Base-by-base conservation (phyloP, 768 basidiomycete genomes). In the Macrolepiota fuliginosa region DNA sequence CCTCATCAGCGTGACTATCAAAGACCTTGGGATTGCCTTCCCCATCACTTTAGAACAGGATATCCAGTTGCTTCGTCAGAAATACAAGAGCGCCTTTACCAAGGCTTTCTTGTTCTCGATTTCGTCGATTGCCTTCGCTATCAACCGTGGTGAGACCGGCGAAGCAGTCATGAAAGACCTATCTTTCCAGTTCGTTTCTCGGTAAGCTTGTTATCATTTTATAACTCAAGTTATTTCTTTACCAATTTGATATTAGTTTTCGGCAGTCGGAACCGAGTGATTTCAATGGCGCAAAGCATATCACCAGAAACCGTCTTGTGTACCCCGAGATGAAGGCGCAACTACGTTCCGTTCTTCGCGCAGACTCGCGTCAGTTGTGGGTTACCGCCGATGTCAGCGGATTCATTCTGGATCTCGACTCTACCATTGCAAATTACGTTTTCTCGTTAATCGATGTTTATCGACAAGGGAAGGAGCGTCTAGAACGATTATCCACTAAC, bases 101-200 rank as follows among this genome's bases (percentile, higher is more conserved):
- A 85, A 87, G 7, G 96, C 96, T 0, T 92, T 98, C 74, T 74
- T 98, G 24, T 89, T 95, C 68, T 90, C 94, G 1, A 85, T 97
- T 58, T 83, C 84, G 62, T 84, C 87, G 0, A 79, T 97, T 57
- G 77, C 79, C 54, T 96, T 97, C 71, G 80, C 77, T 39, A 85
- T 89, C 7, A 81, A 89, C 65, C 84, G 84, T 25, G 91, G 89
- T 27, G 90, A 94, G 69, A 89, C 86, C 19, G 94, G 95, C 4
- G 81, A 88, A 69, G 89, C 89, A 49, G 78, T 77, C 9, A 88
- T 97, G 72, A 78, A 81, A 56, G 81, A 83, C 9, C 81, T 96
- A 63, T 89, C 89, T 12, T 87, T 97, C 71, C 94, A 96, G 72
- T 97, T 98, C 72, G 82, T 95, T 2, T 74, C 89, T 47, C 76